Evolutionary conservation across 1,284 basidiomycete species (phyloP), one percentile per base, ranked within the genome.

Genomic region (Vanrija pseudolonga): DNA sequence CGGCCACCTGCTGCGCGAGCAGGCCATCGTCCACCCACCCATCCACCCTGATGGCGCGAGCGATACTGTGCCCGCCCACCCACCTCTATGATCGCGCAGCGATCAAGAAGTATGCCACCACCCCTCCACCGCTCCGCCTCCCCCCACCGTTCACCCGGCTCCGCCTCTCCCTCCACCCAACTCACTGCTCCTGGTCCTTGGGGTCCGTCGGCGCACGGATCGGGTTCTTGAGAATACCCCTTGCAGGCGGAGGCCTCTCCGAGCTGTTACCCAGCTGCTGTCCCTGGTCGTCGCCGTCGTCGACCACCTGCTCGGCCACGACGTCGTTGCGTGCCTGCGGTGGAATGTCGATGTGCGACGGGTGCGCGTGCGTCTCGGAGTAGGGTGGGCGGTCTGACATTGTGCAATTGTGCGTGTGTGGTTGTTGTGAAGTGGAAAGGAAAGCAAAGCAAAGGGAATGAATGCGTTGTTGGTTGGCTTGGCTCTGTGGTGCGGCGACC

Each of bases 181-280:
- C 57, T 50, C 40, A 60, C 55, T 57, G 55, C 43, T 56, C 58
- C 36, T 18, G 50, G 18, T 56, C 54, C 37, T 41, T 45, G 45
- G 44, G 20, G 43, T 42, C 48, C 18, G 32, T 60, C 17, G 64
- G 57, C 28, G 59, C 51, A 46, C 65, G 60, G 19, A 65, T 38
- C 6, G 66, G 57, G 57, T 76, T 76, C 66, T 76, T 76, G 23
- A 76, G 60, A 23, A 76, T 76, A n/a, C 74, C 74, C 42, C 66
- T 60, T 0, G 69, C 43, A 12, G 72, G 72, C 0, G 67, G 55
- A 3, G 69, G 68, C 28, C 67, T 49, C 7, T 62, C 61, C 11
- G 62, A 60, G n/a, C 61, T 64, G 4, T 67, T 62, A 8, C 52
- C 47, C 32, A 58, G 45, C 6, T 22, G 37, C 17, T 45, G 40